These are phyloP conservation scores for Claviceps maximensis DNA, from an alignment of 2,329 filamentous ascomycete genomes.

Conservation along the genomic window DNA sequence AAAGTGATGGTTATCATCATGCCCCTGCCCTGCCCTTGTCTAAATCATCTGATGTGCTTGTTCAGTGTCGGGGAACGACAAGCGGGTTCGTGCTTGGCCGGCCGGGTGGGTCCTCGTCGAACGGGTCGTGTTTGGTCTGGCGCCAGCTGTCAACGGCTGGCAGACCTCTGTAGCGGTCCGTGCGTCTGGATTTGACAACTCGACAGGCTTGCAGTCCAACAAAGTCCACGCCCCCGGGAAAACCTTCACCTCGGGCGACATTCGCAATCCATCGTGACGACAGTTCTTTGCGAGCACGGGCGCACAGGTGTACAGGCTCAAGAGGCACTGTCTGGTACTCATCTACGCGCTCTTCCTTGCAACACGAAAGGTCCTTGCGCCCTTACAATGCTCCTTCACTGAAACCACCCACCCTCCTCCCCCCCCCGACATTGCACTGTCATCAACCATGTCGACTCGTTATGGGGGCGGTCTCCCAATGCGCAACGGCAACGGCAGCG, in stretches of 20 bases:
- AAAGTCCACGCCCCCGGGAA: too few relatives aligned
- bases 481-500: conserved; percentile 28
- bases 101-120: too few relatives aligned
- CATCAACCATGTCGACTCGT: conserved; percentile 34
- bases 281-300: neutral
- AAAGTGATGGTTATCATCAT: too few relatives aligned
- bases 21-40: too few relatives aligned
- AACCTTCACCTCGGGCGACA: neutral
- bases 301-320: neutral
- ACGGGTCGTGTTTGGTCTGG: too few relatives aligned
- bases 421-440: neutral
- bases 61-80: too few relatives aligned
- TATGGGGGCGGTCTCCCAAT: conserved; percentile 27
- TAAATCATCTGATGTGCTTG: too few relatives aligned
- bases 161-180: neutral
- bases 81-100: neutral
- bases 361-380: neutral
- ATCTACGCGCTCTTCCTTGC: neutral
- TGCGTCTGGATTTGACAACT: neutral
- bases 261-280: neutral
- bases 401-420: neutral
- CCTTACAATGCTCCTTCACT: conserved; percentile 8
- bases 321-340: neutral
- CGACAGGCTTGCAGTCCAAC: neutral
- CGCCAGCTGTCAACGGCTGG: neutral